Evolutionary conservation across 192 early-diverging fungal species (phyloP).

Genomic region (Funneliformis mosseae): DNA sequence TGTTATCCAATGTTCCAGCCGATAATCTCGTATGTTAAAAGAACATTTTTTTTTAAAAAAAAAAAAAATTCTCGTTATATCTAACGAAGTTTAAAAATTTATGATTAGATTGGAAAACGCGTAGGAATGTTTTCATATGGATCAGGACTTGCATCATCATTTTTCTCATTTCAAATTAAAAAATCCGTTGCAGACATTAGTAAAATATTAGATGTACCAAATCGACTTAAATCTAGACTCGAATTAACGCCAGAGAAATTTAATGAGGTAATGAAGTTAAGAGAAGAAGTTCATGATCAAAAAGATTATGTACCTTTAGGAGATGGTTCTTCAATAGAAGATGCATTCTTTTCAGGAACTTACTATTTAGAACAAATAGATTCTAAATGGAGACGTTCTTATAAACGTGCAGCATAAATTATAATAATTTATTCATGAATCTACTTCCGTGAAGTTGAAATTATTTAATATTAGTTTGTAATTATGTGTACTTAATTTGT

Average conservation of each 20-base stretch:
- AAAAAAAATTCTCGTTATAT: no score
- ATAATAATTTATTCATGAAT: neutral
- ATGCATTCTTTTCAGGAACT: conserved; percentile 69
- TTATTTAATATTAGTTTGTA: no score
- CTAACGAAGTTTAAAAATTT: neutral
- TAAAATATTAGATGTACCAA: conserved; percentile 62
- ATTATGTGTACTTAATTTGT: no score
- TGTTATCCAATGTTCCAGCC: conserved; percentile 73
- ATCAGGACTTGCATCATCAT: conserved; percentile 91
- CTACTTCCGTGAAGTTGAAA: no score
- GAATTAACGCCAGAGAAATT: conserved; percentile 77
- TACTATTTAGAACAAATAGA: conserved; percentile 92
- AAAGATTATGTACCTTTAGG: conserved; percentile 81
- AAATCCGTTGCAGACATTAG: conserved; percentile 65
- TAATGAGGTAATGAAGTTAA: conserved; percentile 78
- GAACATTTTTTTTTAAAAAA: neutral
- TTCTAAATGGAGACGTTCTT: conserved; percentile 88
- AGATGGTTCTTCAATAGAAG: conserved; percentile 57
- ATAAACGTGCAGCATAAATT: conserved; percentile 58
- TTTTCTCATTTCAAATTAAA: conserved; percentile 88
- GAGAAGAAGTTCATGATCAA: conserved; percentile 85
- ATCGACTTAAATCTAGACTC: conserved; percentile 74
- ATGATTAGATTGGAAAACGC: conserved; percentile 71
- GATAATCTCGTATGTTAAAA: conserved; percentile 57
- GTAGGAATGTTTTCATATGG: conserved; percentile 94